Evolutionary conservation across 306 rosid genomes (phyloP).

Genomic region (Carpinus fangiana): DNA sequence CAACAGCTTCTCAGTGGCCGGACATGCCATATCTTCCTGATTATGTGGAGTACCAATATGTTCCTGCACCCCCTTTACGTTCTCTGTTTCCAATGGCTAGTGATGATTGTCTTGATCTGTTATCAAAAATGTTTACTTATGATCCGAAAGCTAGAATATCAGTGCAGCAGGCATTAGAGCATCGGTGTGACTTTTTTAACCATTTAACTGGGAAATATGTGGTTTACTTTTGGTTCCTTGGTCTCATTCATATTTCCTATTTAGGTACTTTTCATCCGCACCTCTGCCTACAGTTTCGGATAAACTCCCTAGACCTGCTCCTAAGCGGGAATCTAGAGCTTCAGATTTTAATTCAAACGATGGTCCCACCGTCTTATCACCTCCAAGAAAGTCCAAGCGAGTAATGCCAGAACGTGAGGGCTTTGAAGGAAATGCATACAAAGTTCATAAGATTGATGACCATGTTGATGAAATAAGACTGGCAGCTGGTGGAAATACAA

Average conservation of each 20-base stretch:
- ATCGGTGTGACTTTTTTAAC: conserved; percentile 56
- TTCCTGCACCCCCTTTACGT: conserved; percentile 79
- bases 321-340: conserved; percentile 64
- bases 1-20: conserved; percentile 90
- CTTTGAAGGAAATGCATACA: conserved; percentile 62
- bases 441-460: conserved; percentile 53
- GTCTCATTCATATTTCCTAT: conserved; percentile 24
- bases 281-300: conserved; percentile 82
- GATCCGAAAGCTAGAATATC: conserved; percentile 90
- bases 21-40: conserved; percentile 88
- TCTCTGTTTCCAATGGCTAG: conserved; percentile 86
- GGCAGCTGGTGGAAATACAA: conserved; percentile 57
- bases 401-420: conserved; percentile 86
- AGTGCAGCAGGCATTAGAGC: conserved; percentile 87
- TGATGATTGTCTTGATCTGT: conserved; percentile 86
- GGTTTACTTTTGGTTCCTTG: conserved; percentile 6
- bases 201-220: conserved; percentile 17
- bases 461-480: conserved; percentile 50
- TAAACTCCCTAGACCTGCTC: conserved; percentile 96
- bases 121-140: conserved; percentile 92
- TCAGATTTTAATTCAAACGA: conserved; percentile 62
- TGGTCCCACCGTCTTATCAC: conserved; percentile 87
- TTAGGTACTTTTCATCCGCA: conserved; percentile 80
- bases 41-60: conserved; percentile 93
- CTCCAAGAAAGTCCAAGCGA: conserved; percentile 94